Percentiles rank a stretch among this genome's conserved stretches.
Evolutionary conservation across 2,329 filamentous ascomycete genomes (phyloP).

Genomic region (Aspergillus oerlinghausenensis): DNA sequence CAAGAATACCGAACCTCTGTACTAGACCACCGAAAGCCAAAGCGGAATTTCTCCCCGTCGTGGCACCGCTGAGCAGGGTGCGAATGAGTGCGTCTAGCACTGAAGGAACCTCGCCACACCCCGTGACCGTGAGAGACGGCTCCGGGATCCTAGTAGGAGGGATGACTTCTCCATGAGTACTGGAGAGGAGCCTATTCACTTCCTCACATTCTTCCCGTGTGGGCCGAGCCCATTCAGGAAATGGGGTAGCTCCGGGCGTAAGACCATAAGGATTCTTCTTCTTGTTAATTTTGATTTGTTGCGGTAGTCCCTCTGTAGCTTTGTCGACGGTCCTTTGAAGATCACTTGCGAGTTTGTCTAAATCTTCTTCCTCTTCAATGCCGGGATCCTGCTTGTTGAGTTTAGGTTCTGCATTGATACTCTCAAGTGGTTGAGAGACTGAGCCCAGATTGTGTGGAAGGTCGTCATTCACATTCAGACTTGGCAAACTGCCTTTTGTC

Average conservation of each 20-base stretch:
- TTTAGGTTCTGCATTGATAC: neutral
- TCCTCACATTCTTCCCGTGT: constrained; percentile 65
- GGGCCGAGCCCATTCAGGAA: constrained; percentile 61
- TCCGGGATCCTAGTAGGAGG: constrained; percentile 64
- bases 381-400: constrained; percentile 8
- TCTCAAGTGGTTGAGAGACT: neutral
- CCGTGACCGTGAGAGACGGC: constrained; percentile 66
- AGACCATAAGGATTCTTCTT: constrained; percentile 46
- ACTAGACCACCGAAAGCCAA: constrained; percentile 64
- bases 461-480: constrained; percentile 34
- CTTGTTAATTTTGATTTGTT: neutral
- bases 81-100: constrained; percentile 61
- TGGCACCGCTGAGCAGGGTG: constrained; percentile 59
- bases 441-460: constrained; percentile 55
- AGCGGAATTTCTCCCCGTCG: constrained; percentile 57
- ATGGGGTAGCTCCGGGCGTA: constrained; percentile 57
- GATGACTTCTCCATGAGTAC: constrained; percentile 60
- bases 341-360: constrained; percentile 5
- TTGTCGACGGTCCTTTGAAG: constrained; percentile 17
- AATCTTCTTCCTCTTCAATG: constrained; percentile 4
- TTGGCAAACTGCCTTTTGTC: constrained; percentile 5
- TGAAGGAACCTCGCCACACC: constrained; percentile 63
- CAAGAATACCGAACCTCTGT: constrained; percentile 57
- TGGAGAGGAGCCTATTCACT: constrained; percentile 61
- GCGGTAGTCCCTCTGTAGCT: constrained; percentile 5